A percentile compares a stretch with the other conserved stretches of the same genome.
Conservation (phyloP, 805 yeast species). For the Maudiozyma bulderi region DNA sequence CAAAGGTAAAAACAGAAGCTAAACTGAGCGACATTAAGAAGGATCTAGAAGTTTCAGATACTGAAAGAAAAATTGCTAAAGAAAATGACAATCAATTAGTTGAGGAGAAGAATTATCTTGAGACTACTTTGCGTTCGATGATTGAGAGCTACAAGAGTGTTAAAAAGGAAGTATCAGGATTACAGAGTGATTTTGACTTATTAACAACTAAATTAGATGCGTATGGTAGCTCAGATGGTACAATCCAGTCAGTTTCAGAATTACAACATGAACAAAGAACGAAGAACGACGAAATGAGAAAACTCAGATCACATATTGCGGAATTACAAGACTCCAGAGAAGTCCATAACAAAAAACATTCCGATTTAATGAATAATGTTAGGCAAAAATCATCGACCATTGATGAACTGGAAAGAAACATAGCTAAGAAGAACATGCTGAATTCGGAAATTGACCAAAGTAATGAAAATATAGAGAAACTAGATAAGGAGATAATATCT, state of each 20-base stretch:
- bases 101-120: slow-evolving; percentile 10
- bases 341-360: slow-evolving; percentile 13
- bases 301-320: slow-evolving; percentile 16
- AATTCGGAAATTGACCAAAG: slow-evolving; percentile 1
- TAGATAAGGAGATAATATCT: slow-evolving; percentile 6
- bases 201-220: slow-evolving; percentile 21
- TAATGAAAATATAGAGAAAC: slow-evolving; percentile 6
- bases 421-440: slow-evolving; percentile 6
- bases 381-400: slow-evolving; percentile 16
- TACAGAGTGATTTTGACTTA: slow-evolving; percentile 14
- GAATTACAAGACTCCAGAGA: slow-evolving; percentile 21
- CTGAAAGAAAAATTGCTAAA: slow-evolving; percentile 22
- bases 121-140: slow-evolving; percentile 21
- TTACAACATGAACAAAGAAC: slow-evolving; percentile 15
- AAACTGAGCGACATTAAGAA: slow-evolving; percentile 5
- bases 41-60: slow-evolving; percentile 9
- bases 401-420: slow-evolving; percentile 17
- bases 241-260: slow-evolving; percentile 22
- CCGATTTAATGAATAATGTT: slow-evolving; percentile 12
- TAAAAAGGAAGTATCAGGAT: slow-evolving; percentile 17
- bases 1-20: background rate
- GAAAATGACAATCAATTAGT: slow-evolving; percentile 16
- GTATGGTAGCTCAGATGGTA: slow-evolving; percentile 12
- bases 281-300: slow-evolving; percentile 15
- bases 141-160: slow-evolving; percentile 21